These are phyloP conservation scores for Coniochaeta prunicola DNA, from an alignment of 2,329 filamentous ascomycete genomes.

Conservation along the genomic window DNA sequence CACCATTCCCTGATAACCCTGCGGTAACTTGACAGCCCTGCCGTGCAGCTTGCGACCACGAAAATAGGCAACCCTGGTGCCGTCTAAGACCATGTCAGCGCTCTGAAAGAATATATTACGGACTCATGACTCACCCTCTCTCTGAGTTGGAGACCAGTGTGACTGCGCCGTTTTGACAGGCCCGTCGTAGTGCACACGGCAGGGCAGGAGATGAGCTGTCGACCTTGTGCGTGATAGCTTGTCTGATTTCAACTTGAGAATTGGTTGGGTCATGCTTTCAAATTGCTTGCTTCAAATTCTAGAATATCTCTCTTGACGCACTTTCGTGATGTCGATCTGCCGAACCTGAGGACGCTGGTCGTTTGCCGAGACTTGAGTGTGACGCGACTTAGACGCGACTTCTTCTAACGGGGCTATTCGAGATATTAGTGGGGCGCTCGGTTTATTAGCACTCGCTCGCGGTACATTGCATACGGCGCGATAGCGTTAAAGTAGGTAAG, in stretches of 20 bases:
- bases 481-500: too few species aligned
- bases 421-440: not conserved
- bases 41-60: slow-evolving; percentile 75
- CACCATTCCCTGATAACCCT: slow-evolving; percentile 62
- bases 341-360: not conserved
- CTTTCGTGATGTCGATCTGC: not conserved
- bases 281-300: not conserved
- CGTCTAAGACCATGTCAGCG: slow-evolving; percentile 29
- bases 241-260: slow-evolving; percentile 29
- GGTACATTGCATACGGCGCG: too few species aligned
- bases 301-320: not conserved
- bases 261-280: slow-evolving; percentile 34
- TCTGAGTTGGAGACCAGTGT: slow-evolving; percentile 60
- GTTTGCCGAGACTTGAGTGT: not conserved
- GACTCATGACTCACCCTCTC: slow-evolving; percentile 11
- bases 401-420: not conserved
- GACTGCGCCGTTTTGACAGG: slow-evolving; percentile 53
- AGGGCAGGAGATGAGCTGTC: slow-evolving; percentile 70
- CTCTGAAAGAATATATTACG: not conserved
- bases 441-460: too few species aligned
- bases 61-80: slow-evolving; percentile 56
- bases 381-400: slow-evolving; percentile 2
- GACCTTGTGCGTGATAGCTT: slow-evolving; percentile 24
- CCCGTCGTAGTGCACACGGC: slow-evolving; percentile 72
- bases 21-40: slow-evolving; percentile 57